Evolutionary conservation across 139 green algal genomes (phyloP), one percentile per base, ranked within the genome.

Genomic region (Ulvella scutata): DNA sequence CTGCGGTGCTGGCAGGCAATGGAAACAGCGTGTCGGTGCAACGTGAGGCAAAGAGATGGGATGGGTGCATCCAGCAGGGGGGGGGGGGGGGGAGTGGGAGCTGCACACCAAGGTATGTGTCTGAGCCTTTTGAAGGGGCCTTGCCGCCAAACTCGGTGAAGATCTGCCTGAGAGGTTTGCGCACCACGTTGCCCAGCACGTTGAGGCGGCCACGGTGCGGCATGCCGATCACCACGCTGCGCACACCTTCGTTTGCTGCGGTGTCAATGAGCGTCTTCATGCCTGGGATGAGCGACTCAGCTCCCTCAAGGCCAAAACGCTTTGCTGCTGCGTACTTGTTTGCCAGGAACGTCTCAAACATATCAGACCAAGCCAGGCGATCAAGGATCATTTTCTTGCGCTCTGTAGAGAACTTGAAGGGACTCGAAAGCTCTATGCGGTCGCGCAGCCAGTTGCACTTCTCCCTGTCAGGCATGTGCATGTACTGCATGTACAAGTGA

Each of bases 151-250:
- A 98, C 88, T 98, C 94, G 60, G 60, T 85, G 80, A 98, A 98
- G 83, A 99, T 97, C 85, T 97, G 90, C 61, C 83, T 79, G 84
- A 98, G 87, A 23, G 94, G 94, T 88, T 99, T 99, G 62, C 94
- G 88, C 79, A 98, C 94, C 67, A 99, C 94, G 77, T 99, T 98
- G 43, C 87, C 94, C 79, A 99, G 87, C 75, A 99, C 87, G 74
- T 98, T 99, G 17, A 99, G 88, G 6, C 94, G 88, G 4, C 94
- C 92, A 79, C 90, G 77, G 81, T 96, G 90, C 0, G 90, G 89
- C 88, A 96, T 96, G 81, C 94, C 94, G 4, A 98, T 91, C 17
- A 96, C 90, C 37, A 98, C 82, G 73, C 40, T 85, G 74, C 96
- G 82, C 43, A 92, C 86, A 3, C 91, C 94, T 62, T 91, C 35